A percentile compares a stretch with the other conserved stretches of the same genome.
Evolutionary conservation across 768 basidiomycete species (phyloP).

Genomic region (Chalciporus sphaerocephalus): DNA sequence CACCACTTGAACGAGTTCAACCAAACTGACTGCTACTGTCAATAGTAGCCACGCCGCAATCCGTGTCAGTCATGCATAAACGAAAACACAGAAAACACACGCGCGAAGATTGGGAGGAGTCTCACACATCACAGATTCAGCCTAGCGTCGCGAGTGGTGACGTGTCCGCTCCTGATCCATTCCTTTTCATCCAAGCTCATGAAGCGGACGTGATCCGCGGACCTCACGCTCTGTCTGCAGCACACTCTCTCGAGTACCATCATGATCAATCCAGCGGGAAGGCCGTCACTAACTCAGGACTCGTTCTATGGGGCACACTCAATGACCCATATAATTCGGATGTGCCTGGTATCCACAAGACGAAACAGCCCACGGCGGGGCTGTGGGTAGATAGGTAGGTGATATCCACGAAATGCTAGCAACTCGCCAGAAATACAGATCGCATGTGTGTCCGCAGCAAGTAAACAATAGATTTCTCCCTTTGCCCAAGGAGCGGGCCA

Average conservation of each 20-base stretch:
- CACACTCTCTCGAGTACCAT: conserved; percentile 32
- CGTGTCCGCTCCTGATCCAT: conserved; percentile 17
- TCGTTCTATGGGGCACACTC: conserved; percentile 32
- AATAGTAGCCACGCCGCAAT: no score
- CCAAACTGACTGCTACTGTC: no score
- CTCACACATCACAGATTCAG: conserved; percentile 1
- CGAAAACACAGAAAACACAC: conserved; percentile 20
- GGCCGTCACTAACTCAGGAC: conserved; percentile 16
- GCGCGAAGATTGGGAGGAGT: conserved; percentile 13
- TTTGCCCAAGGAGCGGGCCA: conserved; percentile 4
- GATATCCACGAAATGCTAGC: conserved; percentile 19
- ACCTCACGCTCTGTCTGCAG: conserved; percentile 38
- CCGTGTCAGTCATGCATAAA: conserved; percentile 21
- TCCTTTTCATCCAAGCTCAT: conserved; percentile 61
- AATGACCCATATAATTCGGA: conserved; percentile 9
- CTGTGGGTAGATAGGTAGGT: conserved; percentile 87
- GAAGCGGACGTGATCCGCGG: conserved; percentile 71
- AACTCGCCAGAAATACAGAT: conserved; percentile 6
- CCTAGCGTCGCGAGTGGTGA: conserved; percentile 3
- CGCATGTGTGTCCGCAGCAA: conserved; percentile 3
- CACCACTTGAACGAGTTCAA: no score
- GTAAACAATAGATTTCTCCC: conserved; percentile 4
- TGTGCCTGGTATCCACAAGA: neutral
- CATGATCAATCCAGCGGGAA: conserved; percentile 6
- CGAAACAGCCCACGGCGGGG: conserved; percentile 3